Evolutionary conservation across 495 filamentous ascomycete species (phyloP).

Genomic region (Trichodelitschia bisporula): DNA sequence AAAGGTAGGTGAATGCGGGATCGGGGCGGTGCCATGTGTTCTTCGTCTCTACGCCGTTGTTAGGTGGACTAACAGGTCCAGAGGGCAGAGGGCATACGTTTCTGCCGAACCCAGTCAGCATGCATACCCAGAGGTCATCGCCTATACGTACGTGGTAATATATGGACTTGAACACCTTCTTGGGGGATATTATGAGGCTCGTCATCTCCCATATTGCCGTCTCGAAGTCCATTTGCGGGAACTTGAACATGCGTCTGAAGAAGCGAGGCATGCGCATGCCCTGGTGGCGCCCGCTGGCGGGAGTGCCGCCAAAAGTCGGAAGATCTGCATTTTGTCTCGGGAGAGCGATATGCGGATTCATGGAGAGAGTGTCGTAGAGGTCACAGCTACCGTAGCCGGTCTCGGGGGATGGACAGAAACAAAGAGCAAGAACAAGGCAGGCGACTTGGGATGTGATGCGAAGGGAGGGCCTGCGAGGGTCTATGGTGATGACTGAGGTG

Average conservation of each 20-base stretch:
- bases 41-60: constrained; percentile 32
- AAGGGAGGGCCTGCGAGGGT: too few species aligned
- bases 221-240: constrained; percentile 22
- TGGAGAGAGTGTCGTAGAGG: constrained; percentile 7
- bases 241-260: constrained; percentile 23
- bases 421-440: too few species aligned
- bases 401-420: too few species aligned
- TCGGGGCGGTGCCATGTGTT: constrained; percentile 58
- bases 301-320: constrained; percentile 26
- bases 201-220: constrained; percentile 70
- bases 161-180: constrained; percentile 54
- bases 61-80: background rate
- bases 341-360: constrained; percentile 39
- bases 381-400: too few species aligned
- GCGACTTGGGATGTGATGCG: too few species aligned
- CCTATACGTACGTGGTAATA: constrained; percentile 42
- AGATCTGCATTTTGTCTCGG: constrained; percentile 32
- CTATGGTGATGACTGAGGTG: too few species aligned
- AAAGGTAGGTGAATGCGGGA: constrained; percentile 54
- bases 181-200: constrained; percentile 43
- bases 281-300: constrained; percentile 23
- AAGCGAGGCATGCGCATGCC: constrained; percentile 25
- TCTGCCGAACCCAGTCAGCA: constrained; percentile 19
- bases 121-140: constrained; percentile 1
- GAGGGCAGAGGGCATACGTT: constrained; percentile 24